Percentiles rank a stretch among this genome's conserved stretches.
Conservation (phyloP, 768 basidiomycete species). For the Russula brevipes region DNA sequence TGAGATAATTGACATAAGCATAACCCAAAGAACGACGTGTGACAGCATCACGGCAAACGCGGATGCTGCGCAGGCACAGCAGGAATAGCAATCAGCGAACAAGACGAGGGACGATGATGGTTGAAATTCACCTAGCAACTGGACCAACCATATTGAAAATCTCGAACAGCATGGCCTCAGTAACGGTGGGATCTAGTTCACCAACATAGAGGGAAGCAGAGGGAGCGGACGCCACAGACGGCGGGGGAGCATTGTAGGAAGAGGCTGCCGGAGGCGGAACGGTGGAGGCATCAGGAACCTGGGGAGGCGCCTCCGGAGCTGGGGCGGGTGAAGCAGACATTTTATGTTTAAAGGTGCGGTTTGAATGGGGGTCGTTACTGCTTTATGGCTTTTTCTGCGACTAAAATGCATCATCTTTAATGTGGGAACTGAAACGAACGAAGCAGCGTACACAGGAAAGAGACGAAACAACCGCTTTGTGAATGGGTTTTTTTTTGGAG, state of each 20-base stretch:
- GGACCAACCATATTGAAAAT: conserved; percentile 99
- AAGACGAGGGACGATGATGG: conserved; percentile 3
- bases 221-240: conserved; percentile 58
- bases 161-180: conserved; percentile 99
- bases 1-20: conserved; percentile 99
- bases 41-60: conserved; percentile 99
- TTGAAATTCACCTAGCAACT: conserved; percentile 75
- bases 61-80: conserved; percentile 56
- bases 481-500: conserved; percentile 63
- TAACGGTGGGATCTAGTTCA: conserved; percentile 95
- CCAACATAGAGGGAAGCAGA: conserved; percentile 98
- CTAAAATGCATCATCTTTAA: conserved; percentile 18
- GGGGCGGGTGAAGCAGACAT: conserved; percentile 37
- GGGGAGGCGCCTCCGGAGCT: conserved; percentile 31
- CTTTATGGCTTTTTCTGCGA: conserved; percentile 73
- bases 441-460: conserved; percentile 56
- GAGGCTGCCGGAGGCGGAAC: conserved; percentile 50
- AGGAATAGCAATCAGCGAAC: conserved; percentile 5
- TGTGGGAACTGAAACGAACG: conserved; percentile 21
- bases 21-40: conserved; percentile 99
- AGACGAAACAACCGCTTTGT: conserved; percentile 73
- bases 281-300: conserved; percentile 41
- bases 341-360: conserved; percentile 32
- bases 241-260: conserved; percentile 49
- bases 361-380: conserved; percentile 80